These are phyloP conservation scores for Isatis tinctoria DNA, from an alignment of 345 rosid species.

Conservation along the genomic window DNA sequence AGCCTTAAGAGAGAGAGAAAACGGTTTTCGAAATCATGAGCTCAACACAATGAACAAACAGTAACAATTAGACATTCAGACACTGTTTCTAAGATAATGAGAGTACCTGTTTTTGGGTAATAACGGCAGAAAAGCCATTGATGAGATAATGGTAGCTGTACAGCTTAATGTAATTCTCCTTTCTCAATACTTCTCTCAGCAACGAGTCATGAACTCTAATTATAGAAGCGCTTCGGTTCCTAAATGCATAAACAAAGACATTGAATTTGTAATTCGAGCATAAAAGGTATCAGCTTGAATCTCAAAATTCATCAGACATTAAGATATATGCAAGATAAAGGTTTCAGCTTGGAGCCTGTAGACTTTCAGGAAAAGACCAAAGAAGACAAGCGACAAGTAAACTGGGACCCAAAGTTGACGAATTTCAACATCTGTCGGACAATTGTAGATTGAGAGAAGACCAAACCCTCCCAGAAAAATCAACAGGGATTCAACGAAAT, in stretches of 20 bases:
- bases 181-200: slow-evolving; percentile 56
- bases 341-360: slow-evolving; percentile 31
- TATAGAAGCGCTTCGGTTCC: slow-evolving; percentile 54
- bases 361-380: slow-evolving; percentile 22
- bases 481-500: slow-evolving; percentile 8
- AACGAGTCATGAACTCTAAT: slow-evolving; percentile 74
- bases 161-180: slow-evolving; percentile 80
- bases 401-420: slow-evolving; percentile 24
- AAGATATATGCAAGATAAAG: slow-evolving; percentile 7
- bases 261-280: neutral
- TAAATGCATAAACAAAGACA: slow-evolving; percentile 20
- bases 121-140: slow-evolving; percentile 87
- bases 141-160: slow-evolving; percentile 93
- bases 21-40: neutral
- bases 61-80: neutral
- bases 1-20: slow-evolving; percentile 45
- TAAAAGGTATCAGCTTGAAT: slow-evolving; percentile 27
- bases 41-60: neutral
- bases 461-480: slow-evolving; percentile 4
- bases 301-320: slow-evolving; percentile 7
- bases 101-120: slow-evolving; percentile 73
- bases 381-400: slow-evolving; percentile 22
- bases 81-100: neutral
- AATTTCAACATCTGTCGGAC: slow-evolving; percentile 11
- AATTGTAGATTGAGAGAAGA: slow-evolving; percentile 2